Conservation (phyloP, 1,284 basidiomycete genomes). For the Phellopilus nigrolimitatus region DNA sequence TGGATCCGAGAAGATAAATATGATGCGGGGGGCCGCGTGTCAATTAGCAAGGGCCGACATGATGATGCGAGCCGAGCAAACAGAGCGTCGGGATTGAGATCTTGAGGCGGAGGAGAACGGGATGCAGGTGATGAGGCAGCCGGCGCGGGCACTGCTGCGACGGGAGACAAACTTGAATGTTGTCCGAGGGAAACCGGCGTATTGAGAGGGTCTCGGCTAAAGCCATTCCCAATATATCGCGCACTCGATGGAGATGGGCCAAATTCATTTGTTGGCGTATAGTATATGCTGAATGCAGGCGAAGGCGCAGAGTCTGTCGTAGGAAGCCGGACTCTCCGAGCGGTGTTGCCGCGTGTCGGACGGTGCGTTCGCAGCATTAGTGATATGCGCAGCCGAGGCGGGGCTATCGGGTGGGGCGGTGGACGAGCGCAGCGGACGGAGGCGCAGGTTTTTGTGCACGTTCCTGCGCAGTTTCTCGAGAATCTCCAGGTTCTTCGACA, state of each 20-base stretch:
- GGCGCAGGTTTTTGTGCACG: constrained; percentile 67
- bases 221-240: constrained; percentile 24
- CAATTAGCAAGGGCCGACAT: constrained; percentile 67
- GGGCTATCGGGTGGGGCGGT: constrained; percentile 32
- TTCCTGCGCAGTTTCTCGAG: constrained; percentile 63
- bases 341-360: constrained; percentile 20
- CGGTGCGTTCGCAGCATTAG: background rate
- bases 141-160: constrained; percentile 5
- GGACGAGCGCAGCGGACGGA: constrained; percentile 65
- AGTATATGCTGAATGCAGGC: constrained; percentile 49
- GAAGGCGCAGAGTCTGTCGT: constrained; percentile 41
- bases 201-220: constrained; percentile 24
- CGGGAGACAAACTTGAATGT: constrained; percentile 11
- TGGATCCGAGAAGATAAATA: constrained; percentile 61
- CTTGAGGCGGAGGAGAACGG: constrained; percentile 30
- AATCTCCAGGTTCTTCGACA: constrained; percentile 58
- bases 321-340: constrained; percentile 27
- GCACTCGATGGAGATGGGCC: constrained; percentile 29
- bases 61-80: constrained; percentile 44
- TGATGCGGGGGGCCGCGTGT: constrained; percentile 66
- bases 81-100: constrained; percentile 45
- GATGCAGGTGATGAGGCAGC: constrained; percentile 16
- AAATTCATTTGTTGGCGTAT: constrained; percentile 49
- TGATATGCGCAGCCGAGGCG: constrained; percentile 26
- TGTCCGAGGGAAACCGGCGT: constrained; percentile 20